Percentiles rank a stretch among this genome's conserved stretches.
phyloP scores from a whole-genome alignment of 169 alveolate genomes.

The Eimeria maxima region DNA sequence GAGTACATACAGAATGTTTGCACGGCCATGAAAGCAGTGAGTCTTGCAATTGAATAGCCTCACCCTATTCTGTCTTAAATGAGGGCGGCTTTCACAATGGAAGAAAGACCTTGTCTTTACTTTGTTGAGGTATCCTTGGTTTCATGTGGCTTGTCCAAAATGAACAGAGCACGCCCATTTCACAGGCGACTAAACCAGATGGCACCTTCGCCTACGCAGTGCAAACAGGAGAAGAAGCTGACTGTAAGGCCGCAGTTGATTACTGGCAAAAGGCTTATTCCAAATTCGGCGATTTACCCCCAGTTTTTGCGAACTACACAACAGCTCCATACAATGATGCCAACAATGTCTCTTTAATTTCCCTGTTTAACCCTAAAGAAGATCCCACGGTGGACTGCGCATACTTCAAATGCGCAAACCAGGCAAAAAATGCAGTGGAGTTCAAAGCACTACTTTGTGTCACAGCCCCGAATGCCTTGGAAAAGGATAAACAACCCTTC shows the following conservation, averaged over 20 bases:
- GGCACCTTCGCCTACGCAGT: slow-evolving; percentile 5
- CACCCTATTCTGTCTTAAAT: background rate
- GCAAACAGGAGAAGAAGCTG: background rate
- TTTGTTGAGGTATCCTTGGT: too few species aligned
- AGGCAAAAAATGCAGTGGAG: background rate
- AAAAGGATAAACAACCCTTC: background rate
- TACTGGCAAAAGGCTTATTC: background rate
- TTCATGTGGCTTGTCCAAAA: background rate
- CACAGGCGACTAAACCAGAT: background rate
- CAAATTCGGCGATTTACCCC: background rate
- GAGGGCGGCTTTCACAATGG: background rate
- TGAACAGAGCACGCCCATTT: background rate
- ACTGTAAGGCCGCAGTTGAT: background rate
- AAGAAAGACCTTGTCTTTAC: background rate
- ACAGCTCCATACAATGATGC: background rate
- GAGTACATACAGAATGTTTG: background rate
- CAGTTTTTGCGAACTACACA: background rate
- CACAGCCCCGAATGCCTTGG: background rate
- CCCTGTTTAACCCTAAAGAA: background rate
- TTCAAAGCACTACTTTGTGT: slow-evolving; percentile 4
- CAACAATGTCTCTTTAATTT: background rate
- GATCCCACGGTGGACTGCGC: background rate
- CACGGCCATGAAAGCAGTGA: background rate
- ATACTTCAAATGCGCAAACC: background rate
- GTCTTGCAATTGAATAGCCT: background rate